Percentiles rank a stretch among this genome's conserved stretches.
phyloP scores from a whole-genome alignment of 2,329 filamentous ascomycete genomes.

The Botrytis pseudocinerea region DNA sequence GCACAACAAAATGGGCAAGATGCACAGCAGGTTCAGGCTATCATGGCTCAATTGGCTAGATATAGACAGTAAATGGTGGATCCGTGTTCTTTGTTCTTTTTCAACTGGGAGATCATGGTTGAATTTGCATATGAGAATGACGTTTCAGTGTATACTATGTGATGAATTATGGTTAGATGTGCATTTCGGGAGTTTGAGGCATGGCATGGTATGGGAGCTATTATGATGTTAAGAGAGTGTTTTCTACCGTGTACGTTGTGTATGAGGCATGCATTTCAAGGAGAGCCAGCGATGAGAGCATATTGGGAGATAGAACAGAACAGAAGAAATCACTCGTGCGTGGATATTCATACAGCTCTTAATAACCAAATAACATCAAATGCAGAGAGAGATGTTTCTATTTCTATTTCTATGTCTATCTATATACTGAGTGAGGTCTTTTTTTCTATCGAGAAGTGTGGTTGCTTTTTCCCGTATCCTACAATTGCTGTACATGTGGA shows the following conservation, averaged over 20 bases:
- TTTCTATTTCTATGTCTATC: constrained; percentile 16
- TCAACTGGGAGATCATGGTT: neutral
- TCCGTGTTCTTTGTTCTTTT: neutral
- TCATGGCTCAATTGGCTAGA: constrained; percentile 71
- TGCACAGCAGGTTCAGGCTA: constrained; percentile 64
- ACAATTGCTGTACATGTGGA: constrained; percentile 18
- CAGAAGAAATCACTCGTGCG: neutral
- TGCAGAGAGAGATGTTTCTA: constrained; percentile 11
- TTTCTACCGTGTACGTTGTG: neutral
- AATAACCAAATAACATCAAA: neutral
- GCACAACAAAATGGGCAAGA: constrained; percentile 41
- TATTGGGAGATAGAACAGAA: neutral
- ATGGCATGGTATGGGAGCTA: neutral
- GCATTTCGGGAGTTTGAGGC: neutral
- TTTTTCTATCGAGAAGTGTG: constrained; percentile 12
- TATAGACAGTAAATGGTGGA: constrained; percentile 53
- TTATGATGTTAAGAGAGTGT: constrained; percentile 4
- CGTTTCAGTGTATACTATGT: constrained; percentile 2
- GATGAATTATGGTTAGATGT: neutral
- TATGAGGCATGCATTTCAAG: neutral
- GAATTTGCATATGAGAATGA: neutral
- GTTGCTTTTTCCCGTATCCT: constrained; percentile 14
- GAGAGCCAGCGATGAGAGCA: neutral
- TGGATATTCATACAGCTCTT: neutral
- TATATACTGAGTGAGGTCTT: constrained; percentile 11